Evolutionary conservation across 225 moss, liverwort and hornwort species (phyloP).

Genomic region (Polytrichum commune): DNA sequence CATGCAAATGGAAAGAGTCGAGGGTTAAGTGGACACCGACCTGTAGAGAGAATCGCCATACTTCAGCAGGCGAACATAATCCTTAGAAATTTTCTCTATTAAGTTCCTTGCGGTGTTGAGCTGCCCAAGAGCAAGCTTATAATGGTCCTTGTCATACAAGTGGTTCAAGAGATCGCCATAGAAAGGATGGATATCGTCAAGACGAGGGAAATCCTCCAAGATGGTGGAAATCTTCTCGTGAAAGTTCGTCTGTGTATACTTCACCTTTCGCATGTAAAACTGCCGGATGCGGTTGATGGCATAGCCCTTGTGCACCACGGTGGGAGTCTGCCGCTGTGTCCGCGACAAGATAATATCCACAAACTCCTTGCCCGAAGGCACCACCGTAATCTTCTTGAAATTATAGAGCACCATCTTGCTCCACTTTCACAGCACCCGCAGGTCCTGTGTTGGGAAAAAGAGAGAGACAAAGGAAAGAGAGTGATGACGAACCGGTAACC

Average conservation of each 20-base stretch:
- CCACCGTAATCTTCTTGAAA: constrained; percentile 96
- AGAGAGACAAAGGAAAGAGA: no score
- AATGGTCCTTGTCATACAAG: constrained; percentile 94
- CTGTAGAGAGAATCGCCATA: constrained; percentile 97
- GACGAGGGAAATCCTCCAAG: constrained; percentile 90
- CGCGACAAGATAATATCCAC: constrained; percentile 96
- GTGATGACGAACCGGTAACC: background rate
- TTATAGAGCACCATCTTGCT: constrained; percentile 79
- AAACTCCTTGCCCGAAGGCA: constrained; percentile 96
- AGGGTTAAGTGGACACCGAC: background rate
- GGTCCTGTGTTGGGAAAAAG: no score
- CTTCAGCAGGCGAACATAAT: constrained; percentile 93
- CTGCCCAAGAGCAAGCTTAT: constrained; percentile 95
- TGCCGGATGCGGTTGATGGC: constrained; percentile 91
- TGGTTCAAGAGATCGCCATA: constrained; percentile 92
- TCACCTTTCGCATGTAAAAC: constrained; percentile 99
- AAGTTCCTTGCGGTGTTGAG: constrained; percentile 88
- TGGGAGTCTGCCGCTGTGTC: constrained; percentile 98
- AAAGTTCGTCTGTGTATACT: constrained; percentile 92
- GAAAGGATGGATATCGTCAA: constrained; percentile 97
- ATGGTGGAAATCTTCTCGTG: constrained; percentile 96
- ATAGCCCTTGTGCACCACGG: constrained; percentile 96
- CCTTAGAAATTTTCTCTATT: constrained; percentile 94
- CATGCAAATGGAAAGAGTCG: background rate
- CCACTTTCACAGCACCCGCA: background rate